phyloP scores from a whole-genome alignment of 805 yeast species.

The Nakazawaea siamensis region DNA sequence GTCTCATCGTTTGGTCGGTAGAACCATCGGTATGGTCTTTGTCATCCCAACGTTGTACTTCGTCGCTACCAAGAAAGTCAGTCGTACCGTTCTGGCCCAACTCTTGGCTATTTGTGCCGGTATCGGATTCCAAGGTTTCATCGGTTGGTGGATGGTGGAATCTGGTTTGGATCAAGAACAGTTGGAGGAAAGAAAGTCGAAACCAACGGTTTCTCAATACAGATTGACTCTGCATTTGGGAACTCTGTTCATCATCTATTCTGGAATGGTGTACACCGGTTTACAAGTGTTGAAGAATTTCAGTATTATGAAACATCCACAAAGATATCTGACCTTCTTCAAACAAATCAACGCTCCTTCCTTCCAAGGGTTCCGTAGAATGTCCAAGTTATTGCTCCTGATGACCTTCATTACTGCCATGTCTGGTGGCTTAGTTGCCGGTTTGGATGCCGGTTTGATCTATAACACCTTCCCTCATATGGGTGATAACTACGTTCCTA shows the following conservation, averaged over 20 bases:
- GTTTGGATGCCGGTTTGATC: conserved; percentile 93
- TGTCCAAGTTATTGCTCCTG: conserved; percentile 49
- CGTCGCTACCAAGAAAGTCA: conserved; percentile 55
- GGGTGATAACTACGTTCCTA: conserved; percentile 82
- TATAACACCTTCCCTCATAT: conserved; percentile 95
- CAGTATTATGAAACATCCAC: conserved; percentile 60
- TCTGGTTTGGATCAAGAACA: conserved; percentile 84
- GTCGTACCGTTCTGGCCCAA: conserved; percentile 57
- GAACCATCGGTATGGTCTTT: conserved; percentile 79
- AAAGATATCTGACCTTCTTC: conserved; percentile 42
- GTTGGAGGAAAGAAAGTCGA: conserved; percentile 70
- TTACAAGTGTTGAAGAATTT: conserved; percentile 72
- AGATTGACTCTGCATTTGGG: conserved; percentile 90
- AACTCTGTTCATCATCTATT: conserved; percentile 81
- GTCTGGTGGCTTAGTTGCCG: conserved; percentile 98
- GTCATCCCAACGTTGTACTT: conserved; percentile 83
- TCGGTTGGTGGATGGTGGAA: conserved; percentile 99
- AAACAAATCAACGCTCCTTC: conserved; percentile 54
- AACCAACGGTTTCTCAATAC: conserved; percentile 97
- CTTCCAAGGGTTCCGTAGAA: conserved; percentile 46
- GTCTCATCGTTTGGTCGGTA: conserved; percentile 90
- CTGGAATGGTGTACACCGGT: conserved; percentile 89
- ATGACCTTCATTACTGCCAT: conserved; percentile 84
- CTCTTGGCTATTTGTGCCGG: conserved; percentile 66
- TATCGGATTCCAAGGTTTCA: conserved; percentile 87